phyloP scores from a whole-genome alignment of 352 stramenopile genomes.

The Blastocystis sp. region DNA sequence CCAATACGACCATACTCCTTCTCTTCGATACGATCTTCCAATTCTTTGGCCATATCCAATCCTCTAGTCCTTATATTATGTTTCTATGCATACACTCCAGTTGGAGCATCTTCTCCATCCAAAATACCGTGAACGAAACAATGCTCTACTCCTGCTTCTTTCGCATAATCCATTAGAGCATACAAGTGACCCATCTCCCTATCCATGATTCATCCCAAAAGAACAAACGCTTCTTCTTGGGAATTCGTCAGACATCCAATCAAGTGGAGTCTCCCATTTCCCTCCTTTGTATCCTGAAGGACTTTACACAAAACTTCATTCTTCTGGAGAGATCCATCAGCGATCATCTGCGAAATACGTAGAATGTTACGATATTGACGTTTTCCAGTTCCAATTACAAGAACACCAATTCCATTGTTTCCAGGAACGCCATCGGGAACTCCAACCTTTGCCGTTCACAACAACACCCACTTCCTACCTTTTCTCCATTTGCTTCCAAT shows the following conservation, averaged over 20 bases:
- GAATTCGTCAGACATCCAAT: background rate
- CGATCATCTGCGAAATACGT: background rate
- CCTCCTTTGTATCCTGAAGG: background rate
- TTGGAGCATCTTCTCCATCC: background rate
- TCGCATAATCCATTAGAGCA: background rate
- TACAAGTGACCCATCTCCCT: constrained; percentile 5
- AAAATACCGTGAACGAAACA: background rate
- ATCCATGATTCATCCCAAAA: background rate
- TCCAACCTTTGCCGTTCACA: background rate
- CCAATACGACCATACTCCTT: background rate
- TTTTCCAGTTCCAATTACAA: constrained; percentile 24
- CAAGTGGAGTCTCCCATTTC: background rate
- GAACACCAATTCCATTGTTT: background rate
- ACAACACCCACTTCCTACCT: background rate
- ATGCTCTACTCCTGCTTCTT: background rate
- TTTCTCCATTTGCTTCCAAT: background rate
- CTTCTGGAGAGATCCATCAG: background rate
- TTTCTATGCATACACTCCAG: background rate
- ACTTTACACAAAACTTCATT: constrained; percentile 6
- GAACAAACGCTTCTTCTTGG: background rate
- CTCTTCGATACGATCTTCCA: background rate
- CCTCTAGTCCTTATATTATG: background rate
- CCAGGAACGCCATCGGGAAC: background rate
- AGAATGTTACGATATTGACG: constrained; percentile 13
- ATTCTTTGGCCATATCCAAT: background rate